Evolutionary conservation across 2,329 filamentous ascomycete genomes (phyloP), one percentile per base, ranked within the genome.

Genomic region (Madurella fahalii): DNA sequence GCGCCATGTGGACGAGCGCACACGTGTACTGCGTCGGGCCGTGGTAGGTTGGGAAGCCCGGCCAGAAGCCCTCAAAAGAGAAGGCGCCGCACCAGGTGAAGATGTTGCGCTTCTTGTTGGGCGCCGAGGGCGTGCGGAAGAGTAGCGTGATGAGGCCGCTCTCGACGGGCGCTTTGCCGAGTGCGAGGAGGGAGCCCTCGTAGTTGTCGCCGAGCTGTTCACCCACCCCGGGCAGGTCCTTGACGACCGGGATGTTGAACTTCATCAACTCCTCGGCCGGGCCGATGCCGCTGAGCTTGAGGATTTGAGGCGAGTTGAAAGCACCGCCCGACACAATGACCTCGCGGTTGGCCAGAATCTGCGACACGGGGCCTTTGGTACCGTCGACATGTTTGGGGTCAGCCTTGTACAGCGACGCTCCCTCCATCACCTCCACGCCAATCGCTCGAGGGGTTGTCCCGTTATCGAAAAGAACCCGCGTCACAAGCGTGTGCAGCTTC

Each of bases 161-260:
- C 4, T 67, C 57, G 17, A 60, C 50, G 32, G 69, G 71, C 16
- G 65, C 58, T 15, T 65, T 72, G 16, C 63, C 64, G 11, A 77
- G 65, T 5, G 71, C 75, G 13, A 74, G 63, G 16, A 76, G 62
- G 31, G 68, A 69, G 47, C 75, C 71, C 61, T 78, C 75, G 66
- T 77, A 76, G 50, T 78, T 78, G 67, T 86, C 81, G 64, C 80
- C 75, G 1, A 85, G 70, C 63, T 84, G 82, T 30, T 72, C 76
- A 31, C 83, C 84, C 7, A 87, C 82, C 37, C 82, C 83, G 0
- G 81, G 82, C 2, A 82, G 72, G 61, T 86, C 75, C 2, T 72
- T 69, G 47, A 83, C 62, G 3, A 83, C 72, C 0, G 74, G 68
- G 58, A 85, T 84, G 32, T 70, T 65, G 63, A 78, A 67, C 45